Evolutionary conservation across 768 basidiomycete genomes (phyloP).

Genomic region (Naganishia friedmannii): DNA sequence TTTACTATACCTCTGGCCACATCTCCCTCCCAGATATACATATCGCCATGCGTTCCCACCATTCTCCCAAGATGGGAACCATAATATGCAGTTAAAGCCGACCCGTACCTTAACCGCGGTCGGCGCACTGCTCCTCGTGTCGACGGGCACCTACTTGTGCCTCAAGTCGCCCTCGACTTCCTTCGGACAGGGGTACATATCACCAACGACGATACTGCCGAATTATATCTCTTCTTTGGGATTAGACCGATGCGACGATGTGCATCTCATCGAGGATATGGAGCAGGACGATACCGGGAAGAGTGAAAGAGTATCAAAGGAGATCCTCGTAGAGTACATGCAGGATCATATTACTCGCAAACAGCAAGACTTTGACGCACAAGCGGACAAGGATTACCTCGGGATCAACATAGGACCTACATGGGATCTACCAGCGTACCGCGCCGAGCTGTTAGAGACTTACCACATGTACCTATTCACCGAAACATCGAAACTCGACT

Average conservation of each 20-base stretch:
- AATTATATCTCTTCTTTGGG: not conserved
- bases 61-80: not conserved
- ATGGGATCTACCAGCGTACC: constrained; percentile 32
- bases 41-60: not conserved
- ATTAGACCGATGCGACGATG: not conserved
- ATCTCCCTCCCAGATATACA: no score
- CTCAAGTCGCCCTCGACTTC: not conserved
- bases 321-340: constrained; percentile 16
- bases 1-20: no score
- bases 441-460: constrained; percentile 35
- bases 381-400: constrained; percentile 25
- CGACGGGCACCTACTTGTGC: not conserved
- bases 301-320: not conserved
- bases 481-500: not conserved
- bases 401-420: constrained; percentile 22
- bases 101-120: not conserved
- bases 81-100: constrained; percentile 3
- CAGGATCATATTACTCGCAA: not conserved
- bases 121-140: not conserved
- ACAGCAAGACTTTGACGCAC: constrained; percentile 21
- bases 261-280: no score
- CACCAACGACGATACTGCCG: not conserved
- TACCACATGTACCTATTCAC: constrained; percentile 33
- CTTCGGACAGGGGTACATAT: not conserved
- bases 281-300: not conserved